Percentiles rank a stretch among this genome's conserved stretches.
These are phyloP conservation scores for Elsinoe australis DNA, from an alignment of 2,329 filamentous ascomycete species.

Conservation along the genomic window DNA sequence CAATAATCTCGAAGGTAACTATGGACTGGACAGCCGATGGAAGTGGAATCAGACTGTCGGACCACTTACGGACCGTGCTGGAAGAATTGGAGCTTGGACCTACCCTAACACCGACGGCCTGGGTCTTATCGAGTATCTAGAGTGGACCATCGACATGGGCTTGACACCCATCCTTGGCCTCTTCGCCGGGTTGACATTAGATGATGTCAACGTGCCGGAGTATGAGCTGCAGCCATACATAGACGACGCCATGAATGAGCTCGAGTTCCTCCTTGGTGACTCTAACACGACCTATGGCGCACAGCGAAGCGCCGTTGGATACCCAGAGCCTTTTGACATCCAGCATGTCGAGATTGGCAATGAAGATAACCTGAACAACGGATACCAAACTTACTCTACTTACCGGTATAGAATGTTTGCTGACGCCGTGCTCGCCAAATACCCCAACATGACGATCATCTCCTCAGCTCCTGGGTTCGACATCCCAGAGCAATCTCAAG, in stretches of 20 bases:
- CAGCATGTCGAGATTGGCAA: constrained; percentile 60
- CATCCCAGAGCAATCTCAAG: constrained; percentile 21
- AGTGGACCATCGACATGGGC: constrained; percentile 53
- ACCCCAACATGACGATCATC: constrained; percentile 52
- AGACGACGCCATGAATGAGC: constrained; percentile 53
- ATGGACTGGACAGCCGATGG: constrained; percentile 33
- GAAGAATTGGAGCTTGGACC: constrained; percentile 45
- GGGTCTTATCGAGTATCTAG: constrained; percentile 54
- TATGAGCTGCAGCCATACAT: constrained; percentile 49
- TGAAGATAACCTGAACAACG: constrained; percentile 53
- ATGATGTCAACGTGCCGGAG: constrained; percentile 41
- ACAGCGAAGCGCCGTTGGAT: constrained; percentile 51
- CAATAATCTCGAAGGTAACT: constrained; percentile 42
- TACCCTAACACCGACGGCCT: constrained; percentile 55
- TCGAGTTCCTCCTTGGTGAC: constrained; percentile 55
- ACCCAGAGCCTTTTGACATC: constrained; percentile 54
- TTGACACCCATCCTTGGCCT: constrained; percentile 51
- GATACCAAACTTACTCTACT: constrained; percentile 33
- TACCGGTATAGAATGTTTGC: constrained; percentile 54
- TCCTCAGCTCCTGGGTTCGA: constrained; percentile 36
- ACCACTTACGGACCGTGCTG: no score
- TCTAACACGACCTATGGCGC: constrained; percentile 49
- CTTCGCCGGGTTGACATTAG: constrained; percentile 50
- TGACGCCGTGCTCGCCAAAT: constrained; percentile 49
- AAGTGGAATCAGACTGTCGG: constrained; percentile 49